These are phyloP conservation scores for Moesziomyces parantarcticus DNA, from an alignment of 1,284 basidiomycete genomes.

Conservation along the genomic window DNA sequence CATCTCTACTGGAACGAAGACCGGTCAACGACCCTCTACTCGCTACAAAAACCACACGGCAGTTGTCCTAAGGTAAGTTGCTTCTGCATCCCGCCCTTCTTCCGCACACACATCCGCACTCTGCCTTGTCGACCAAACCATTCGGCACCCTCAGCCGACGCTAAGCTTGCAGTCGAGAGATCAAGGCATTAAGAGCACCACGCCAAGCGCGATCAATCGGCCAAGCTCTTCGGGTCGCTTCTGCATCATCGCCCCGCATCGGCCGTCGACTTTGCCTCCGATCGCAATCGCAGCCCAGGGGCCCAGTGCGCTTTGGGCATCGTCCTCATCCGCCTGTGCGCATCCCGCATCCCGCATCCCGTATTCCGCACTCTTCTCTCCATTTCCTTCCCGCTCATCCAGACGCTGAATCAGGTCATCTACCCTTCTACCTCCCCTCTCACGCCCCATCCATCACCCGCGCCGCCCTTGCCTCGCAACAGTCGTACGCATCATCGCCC, in stretches of 20 bases:
- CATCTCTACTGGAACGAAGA: background rate
- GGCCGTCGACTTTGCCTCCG: no score
- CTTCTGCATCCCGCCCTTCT: background rate
- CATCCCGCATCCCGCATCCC: no score
- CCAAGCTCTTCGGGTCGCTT: no score
- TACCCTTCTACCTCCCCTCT: conserved; percentile 10
- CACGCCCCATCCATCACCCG: background rate
- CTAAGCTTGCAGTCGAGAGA: no score
- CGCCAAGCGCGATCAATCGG: no score
- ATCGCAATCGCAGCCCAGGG: no score
- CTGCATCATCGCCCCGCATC: no score
- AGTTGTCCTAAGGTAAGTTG: conserved; percentile 22
- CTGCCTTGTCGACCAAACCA: background rate
- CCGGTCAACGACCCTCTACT: no score
- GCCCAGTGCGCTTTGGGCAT: no score
- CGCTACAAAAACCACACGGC: conserved; percentile 1
- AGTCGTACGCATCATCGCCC: conserved; percentile 35
- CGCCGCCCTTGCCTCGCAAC: conserved; percentile 7
- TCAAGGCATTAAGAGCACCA: no score
- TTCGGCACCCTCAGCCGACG: no score
- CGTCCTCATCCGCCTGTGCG: no score
- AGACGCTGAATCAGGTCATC: conserved; percentile 24
- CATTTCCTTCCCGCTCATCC: conserved; percentile 11
- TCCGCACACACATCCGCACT: background rate
- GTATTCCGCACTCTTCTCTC: background rate